A percentile compares a stretch with the other conserved stretches of the same genome.
These are phyloP conservation scores for Mucor circinelloides DNA, from an alignment of 371 early-diverging fungal genomes.

Conservation along the genomic window DNA sequence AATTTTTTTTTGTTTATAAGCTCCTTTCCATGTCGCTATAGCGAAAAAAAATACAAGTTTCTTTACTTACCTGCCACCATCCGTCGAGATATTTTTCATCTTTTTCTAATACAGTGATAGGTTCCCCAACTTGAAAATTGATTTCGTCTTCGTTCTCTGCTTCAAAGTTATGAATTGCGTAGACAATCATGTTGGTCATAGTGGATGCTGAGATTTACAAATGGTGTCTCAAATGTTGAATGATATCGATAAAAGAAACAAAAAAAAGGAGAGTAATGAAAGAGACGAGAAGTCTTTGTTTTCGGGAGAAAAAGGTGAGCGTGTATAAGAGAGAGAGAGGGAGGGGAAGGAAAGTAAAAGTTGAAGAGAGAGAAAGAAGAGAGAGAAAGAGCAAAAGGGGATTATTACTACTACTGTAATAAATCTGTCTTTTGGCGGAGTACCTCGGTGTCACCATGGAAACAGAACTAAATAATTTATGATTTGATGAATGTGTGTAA, in stretches of 20 bases:
- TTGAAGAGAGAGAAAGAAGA: not conserved
- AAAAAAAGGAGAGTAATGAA: not conserved
- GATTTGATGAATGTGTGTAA: not conserved
- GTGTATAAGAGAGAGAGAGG: not conserved
- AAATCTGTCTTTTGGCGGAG: not conserved
- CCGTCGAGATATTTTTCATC: conserved; percentile 83
- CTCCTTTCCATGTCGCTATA: not conserved
- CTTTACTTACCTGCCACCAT: conserved; percentile 79
- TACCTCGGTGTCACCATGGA: not conserved
- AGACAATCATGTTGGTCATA: conserved; percentile 53
- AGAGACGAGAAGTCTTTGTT: not conserved
- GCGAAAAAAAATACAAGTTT: not conserved
- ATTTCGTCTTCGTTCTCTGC: conserved; percentile 83
- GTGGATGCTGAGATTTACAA: not conserved
- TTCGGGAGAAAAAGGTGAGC: not conserved
- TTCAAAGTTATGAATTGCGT: conserved; percentile 67
- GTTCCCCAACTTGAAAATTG: conserved; percentile 67
- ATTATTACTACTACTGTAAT: not conserved
- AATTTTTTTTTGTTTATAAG: not conserved
- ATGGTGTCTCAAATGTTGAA: not conserved
- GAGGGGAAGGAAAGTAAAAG: conserved; percentile 5
- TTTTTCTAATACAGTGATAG: conserved; percentile 73
- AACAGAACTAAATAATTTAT: not conserved
- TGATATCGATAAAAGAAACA: not conserved
- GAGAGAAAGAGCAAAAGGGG: conserved; percentile 2